Conservation (phyloP, 768 basidiomycete genomes). For the Termitomyces sp. region DNA sequence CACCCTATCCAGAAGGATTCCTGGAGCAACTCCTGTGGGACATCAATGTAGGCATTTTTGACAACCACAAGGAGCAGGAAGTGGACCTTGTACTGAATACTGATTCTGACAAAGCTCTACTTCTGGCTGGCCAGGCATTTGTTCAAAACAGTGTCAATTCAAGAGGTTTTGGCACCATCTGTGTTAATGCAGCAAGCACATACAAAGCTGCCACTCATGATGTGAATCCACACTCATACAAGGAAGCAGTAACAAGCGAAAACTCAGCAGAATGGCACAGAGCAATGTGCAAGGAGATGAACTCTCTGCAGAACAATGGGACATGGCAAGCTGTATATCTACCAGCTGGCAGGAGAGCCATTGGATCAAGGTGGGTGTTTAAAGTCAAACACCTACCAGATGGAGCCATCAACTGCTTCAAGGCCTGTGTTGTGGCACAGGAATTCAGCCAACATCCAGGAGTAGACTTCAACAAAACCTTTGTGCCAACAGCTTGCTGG, state of each 20-base stretch:
- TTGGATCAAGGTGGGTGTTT: background rate
- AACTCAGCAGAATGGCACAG: background rate
- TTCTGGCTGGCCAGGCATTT: too few relatives aligned
- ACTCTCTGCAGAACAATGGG: background rate
- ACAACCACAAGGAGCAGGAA: too few relatives aligned
- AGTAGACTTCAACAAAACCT: slow-evolving; percentile 35
- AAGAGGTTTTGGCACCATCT: too few relatives aligned
- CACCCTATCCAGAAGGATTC: too few relatives aligned
- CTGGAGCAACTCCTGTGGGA: too few relatives aligned
- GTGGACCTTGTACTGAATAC: too few relatives aligned
- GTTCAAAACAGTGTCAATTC: too few relatives aligned
- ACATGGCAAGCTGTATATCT: background rate
- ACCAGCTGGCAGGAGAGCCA: background rate
- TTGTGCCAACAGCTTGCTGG: slow-evolving; percentile 25
- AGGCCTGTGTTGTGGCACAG: background rate
- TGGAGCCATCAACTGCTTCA: background rate
- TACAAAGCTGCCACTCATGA: background rate
- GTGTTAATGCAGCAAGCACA: too few relatives aligned
- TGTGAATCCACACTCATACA: background rate
- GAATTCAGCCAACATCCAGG: slow-evolving; percentile 34
- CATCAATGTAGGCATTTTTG: too few relatives aligned
- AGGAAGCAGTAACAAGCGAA: background rate
- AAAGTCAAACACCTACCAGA: background rate
- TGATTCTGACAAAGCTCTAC: too few relatives aligned
- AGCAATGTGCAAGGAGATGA: background rate